Evolutionary conservation across 2,329 filamentous ascomycete species (phyloP).

Genomic region (Penicillium expansum): DNA sequence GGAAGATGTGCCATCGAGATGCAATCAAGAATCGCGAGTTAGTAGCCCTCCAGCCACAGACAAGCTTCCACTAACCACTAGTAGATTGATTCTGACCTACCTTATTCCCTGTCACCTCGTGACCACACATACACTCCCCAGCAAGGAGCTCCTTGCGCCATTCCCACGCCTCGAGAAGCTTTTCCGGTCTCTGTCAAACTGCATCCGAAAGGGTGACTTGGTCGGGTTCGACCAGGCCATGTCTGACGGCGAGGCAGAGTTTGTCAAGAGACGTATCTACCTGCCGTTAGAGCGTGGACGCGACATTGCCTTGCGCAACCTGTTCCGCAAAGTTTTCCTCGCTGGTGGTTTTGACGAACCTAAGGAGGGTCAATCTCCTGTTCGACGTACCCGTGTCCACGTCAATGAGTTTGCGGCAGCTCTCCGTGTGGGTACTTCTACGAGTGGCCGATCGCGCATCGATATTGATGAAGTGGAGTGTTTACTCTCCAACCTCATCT

Average conservation of each 20-base stretch:
- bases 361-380: constrained; percentile 64
- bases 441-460: constrained; percentile 54
- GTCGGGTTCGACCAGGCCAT: constrained; percentile 80
- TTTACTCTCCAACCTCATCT: constrained; percentile 92
- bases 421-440: constrained; percentile 66
- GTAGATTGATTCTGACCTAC: constrained; percentile 85
- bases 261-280: constrained; percentile 90
- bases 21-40: constrained; percentile 78
- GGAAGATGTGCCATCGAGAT: constrained; percentile 72
- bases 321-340: constrained; percentile 87
- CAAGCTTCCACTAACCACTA: constrained; percentile 22
- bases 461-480: constrained; percentile 96
- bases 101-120: constrained; percentile 90
- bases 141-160: constrained; percentile 64
- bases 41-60: constrained; percentile 29
- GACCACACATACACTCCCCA: constrained; percentile 82
- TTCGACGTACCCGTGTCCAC: constrained; percentile 70
- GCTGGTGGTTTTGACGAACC: constrained; percentile 75
- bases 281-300: constrained; percentile 88
- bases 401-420: constrained; percentile 82
- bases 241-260: constrained; percentile 79
- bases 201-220: constrained; percentile 80
- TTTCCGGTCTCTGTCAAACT: constrained; percentile 72
- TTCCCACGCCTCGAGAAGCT: constrained; percentile 74
- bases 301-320: constrained; percentile 86